Base-by-base conservation (phyloP, 2,329 filamentous ascomycete genomes). In the Fusarium multiceps region DNA sequence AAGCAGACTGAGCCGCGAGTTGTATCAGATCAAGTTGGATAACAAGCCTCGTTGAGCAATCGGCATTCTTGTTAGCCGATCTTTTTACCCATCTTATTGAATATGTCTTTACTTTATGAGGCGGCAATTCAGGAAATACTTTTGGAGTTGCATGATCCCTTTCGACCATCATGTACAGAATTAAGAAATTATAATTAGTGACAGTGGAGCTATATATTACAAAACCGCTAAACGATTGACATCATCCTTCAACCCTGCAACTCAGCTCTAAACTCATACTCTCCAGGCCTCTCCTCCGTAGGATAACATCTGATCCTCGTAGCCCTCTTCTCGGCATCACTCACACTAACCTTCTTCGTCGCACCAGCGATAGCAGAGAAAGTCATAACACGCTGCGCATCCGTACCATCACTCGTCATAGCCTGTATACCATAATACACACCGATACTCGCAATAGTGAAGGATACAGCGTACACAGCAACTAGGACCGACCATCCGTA, bases 281-380 rank as follows among this genome's bases (percentile, higher is more conserved):
- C 63, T 4, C 58, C 58, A 7, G 55, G 32, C 4, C 37, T 32
- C 18, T 70, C 51, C 21, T 55, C 58, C 10, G 48, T 62, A 5
- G 67, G 67, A 18, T 56, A 68, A 18, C 63, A 71, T 7, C 68
- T 58, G 7, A 71, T 71, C 23, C 57, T 65, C 0, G 59, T 71
- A 4, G 68, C 53, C 8, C 28, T 60, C 11, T 42, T 58, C 27
- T 71, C 63, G 13, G 51, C 28, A 7, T 71, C 45, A 12, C 66
- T 64, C 0, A 71, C 43, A 3, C 43, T 62, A 2, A 73, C 68
- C 16, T 62, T 60, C 12, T 64, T 74, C 0, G 70, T 73, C 6
- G 70, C 70, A 0, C 57, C 58, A 0, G 68, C 67, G 3, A 72
- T 71, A 9, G 70, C 32, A 28, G 70, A 72, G 5, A 72, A 73